Conservation (phyloP, 2,329 filamentous ascomycete species). For the Aspergillus versicolor region DNA sequence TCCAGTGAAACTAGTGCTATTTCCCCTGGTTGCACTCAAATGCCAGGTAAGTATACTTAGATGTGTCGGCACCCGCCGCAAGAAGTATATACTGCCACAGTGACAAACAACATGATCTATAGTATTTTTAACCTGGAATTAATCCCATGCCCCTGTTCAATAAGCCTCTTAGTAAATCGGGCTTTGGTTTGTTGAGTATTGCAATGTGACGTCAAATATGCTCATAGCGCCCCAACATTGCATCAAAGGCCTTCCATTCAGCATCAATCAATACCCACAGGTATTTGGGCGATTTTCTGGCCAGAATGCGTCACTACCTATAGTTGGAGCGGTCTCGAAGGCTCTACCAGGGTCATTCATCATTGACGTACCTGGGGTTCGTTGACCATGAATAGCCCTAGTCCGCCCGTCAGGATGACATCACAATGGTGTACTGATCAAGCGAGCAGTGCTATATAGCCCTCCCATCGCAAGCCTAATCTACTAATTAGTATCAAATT, state of each 20-base stretch:
- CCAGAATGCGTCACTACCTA: neutral
- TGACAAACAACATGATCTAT: neutral
- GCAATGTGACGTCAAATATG: constrained; percentile 5
- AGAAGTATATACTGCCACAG: neutral
- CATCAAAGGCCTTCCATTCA: constrained; percentile 3
- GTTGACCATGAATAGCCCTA: neutral
- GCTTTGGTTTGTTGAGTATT: neutral
- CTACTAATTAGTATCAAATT: neutral
- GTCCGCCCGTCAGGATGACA: constrained; percentile 14
- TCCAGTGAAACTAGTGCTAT: neutral
- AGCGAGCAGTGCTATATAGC: constrained; percentile 9
- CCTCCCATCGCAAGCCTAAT: neutral
- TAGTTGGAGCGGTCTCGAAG: neutral
- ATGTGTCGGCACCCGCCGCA: neutral
- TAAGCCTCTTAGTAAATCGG: neutral
- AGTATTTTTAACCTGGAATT: neutral
- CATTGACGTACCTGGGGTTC: constrained; percentile 15
- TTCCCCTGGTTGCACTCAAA: neutral
- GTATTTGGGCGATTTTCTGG: neutral
- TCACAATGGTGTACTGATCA: constrained; percentile 2
- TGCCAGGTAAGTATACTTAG: neutral
- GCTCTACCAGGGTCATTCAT: neutral
- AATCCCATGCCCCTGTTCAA: neutral
- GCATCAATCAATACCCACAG: neutral
- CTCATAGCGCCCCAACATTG: constrained; percentile 2